Evolutionary conservation across 1,284 basidiomycete species (phyloP), one percentile per base, ranked within the genome.

Genomic region (Pisolithus thermaeus): DNA sequence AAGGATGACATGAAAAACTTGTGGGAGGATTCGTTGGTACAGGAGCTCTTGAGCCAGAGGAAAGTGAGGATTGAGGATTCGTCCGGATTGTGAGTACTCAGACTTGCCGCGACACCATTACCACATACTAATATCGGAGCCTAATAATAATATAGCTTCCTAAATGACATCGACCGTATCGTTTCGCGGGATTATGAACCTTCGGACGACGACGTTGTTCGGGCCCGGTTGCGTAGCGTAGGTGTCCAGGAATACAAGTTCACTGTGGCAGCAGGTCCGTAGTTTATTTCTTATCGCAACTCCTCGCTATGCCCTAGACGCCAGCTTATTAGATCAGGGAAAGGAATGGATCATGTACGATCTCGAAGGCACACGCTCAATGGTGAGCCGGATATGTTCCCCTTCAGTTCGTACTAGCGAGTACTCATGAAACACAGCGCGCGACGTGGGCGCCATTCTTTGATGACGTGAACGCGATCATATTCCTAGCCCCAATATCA

Each of bases 201-300:
- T 0, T 80, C 77, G 3, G 86, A 89, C 58, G 75, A 82, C 48
- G 86, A 89, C 61, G 77, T 89, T 41, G 75, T 89, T 45, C 79
- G 85, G 25, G 82, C 86, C 44, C 80, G 86, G 9, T 68, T 89
- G 37, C 69, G 80, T 45, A 89, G 87, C 0, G 68, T 87, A 9
- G 87, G 85, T 35, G 80, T 89, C 11, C 86, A 89, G 65, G 85
- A 89, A 60, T 82, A 89, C 60, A 71, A 70, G 42, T 82, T 87
- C 55, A 70, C 75, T 46, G 80, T 88, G 57, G 81, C 84, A 52
- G 78, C 83, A 60, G 82, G 85, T 84, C 52, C 9, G 74, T 65
- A 4, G 2, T 5, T 20, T 1, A 1, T 36, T 18, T 25, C 14
- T 7, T 42, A 16, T 16, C 18, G 25, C 32, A 9, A 5, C 12